A percentile compares a stretch with the other conserved stretches of the same genome.
These are phyloP conservation scores for Terana coerulea DNA, from an alignment of 768 basidiomycete species.

Conservation along the genomic window DNA sequence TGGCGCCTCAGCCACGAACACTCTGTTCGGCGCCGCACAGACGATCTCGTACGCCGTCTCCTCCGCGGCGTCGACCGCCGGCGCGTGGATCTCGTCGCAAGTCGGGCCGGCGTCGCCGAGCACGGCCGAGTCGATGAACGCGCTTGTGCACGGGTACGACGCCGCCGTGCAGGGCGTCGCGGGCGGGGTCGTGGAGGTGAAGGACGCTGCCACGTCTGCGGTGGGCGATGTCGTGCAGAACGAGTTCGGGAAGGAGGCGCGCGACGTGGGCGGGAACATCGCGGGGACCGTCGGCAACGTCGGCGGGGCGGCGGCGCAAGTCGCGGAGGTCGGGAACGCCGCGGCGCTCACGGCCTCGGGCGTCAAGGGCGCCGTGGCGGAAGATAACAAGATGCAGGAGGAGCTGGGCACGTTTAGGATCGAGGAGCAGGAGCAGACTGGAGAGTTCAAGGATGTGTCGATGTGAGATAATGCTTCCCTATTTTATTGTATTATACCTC, in stretches of 20 bases:
- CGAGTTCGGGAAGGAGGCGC: constrained; percentile 19
- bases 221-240: constrained; percentile 20
- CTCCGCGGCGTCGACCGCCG: constrained; percentile 19
- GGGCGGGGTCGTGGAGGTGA: constrained; percentile 14
- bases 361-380: constrained; percentile 18
- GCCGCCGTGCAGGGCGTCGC: constrained; percentile 7
- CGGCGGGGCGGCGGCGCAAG: constrained; percentile 15
- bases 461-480: no score
- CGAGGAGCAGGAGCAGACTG: not conserved
- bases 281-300: constrained; percentile 19
- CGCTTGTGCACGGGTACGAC: constrained; percentile 10
- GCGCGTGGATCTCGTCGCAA: constrained; percentile 21
- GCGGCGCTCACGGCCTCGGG: constrained; percentile 15
- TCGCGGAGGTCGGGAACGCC: constrained; percentile 15
- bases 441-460: constrained; percentile 9
- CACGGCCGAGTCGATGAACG: constrained; percentile 13
- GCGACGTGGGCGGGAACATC: constrained; percentile 15
- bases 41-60: constrained; percentile 13
- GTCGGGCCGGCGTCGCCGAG: constrained; percentile 14
- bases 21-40: constrained; percentile 16
- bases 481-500: no score
- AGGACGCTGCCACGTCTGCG: constrained; percentile 13
- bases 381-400: constrained; percentile 14
- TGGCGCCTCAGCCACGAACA: constrained; percentile 13
- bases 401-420: constrained; percentile 4